Evolutionary conservation across 2,329 filamentous ascomycete genomes (phyloP).

Genomic region (Fusarium neocosmosporiellum): DNA sequence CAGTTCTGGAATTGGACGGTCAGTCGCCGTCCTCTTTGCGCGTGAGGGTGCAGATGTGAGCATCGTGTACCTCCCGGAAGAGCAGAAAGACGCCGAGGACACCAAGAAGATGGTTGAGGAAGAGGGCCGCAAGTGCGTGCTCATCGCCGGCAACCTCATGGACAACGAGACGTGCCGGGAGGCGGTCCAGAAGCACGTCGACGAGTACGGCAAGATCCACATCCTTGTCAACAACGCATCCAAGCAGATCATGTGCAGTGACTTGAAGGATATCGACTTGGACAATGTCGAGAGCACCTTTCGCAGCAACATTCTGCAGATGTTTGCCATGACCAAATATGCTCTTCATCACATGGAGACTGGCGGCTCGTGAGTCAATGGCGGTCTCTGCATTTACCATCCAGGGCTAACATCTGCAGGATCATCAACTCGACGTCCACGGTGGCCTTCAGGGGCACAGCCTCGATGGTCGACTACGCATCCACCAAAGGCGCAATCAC

Average conservation of each 20-base stretch:
- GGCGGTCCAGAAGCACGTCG: slow-evolving; percentile 64
- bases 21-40: slow-evolving; percentile 66
- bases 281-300: slow-evolving; percentile 67
- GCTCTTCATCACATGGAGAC: slow-evolving; percentile 65
- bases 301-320: too few species aligned
- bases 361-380: slow-evolving; percentile 54
- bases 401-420: slow-evolving; percentile 42
- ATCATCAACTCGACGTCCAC: slow-evolving; percentile 69
- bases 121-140: slow-evolving; percentile 59
- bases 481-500: slow-evolving; percentile 69
- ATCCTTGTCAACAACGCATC: slow-evolving; percentile 70
- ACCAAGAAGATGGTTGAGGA: slow-evolving; percentile 64
- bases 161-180: slow-evolving; percentile 61
- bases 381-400: too few species aligned
- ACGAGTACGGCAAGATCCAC: slow-evolving; percentile 58
- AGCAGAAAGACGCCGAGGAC: slow-evolving; percentile 65
- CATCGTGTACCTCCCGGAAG: slow-evolving; percentile 66
- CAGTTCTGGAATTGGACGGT: slow-evolving; percentile 57
- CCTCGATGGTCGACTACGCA: slow-evolving; percentile 64
- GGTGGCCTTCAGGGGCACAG: slow-evolving; percentile 64
- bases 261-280: slow-evolving; percentile 65
- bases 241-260: slow-evolving; percentile 64
- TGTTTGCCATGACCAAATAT: slow-evolving; percentile 70
- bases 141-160: slow-evolving; percentile 61
- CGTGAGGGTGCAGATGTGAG: slow-evolving; percentile 67